phyloP scores from a whole-genome alignment of 2,329 filamentous ascomycete genomes.

The Boeremia exigua region DNA sequence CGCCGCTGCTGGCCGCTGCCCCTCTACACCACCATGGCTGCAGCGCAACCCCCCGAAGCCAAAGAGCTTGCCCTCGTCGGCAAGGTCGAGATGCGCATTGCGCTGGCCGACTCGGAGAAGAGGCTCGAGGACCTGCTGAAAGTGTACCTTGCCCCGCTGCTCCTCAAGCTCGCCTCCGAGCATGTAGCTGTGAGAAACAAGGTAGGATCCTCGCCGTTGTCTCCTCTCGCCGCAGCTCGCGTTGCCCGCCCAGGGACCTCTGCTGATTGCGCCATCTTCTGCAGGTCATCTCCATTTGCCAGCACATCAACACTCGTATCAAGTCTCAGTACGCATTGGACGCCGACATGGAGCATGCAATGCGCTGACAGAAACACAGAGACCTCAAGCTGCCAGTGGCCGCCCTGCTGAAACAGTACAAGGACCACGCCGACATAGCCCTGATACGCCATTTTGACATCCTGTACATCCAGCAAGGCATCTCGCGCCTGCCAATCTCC shows the following conservation, averaged over 20 bases:
- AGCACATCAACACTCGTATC: slow-evolving; percentile 72
- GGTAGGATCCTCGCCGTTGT: slow-evolving; percentile 47
- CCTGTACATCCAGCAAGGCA: slow-evolving; percentile 85
- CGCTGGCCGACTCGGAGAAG: slow-evolving; percentile 79
- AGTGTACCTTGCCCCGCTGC: slow-evolving; percentile 78
- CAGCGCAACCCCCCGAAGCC: slow-evolving; percentile 57
- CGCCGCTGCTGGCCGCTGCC: slow-evolving; percentile 5
- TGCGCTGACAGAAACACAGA: slow-evolving; percentile 31
- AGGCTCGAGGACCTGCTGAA: slow-evolving; percentile 81
- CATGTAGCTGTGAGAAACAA: slow-evolving; percentile 81
- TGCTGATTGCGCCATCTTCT: slow-evolving; percentile 40
- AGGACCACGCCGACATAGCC: slow-evolving; percentile 69
- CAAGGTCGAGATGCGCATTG: slow-evolving; percentile 85
- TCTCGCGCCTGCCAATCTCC: slow-evolving; percentile 63
- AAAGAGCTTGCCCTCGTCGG: slow-evolving; percentile 82
- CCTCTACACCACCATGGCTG: slow-evolving; percentile 36
- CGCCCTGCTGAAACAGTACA: slow-evolving; percentile 88
- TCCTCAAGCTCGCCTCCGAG: slow-evolving; percentile 86
- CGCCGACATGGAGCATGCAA: neutral
- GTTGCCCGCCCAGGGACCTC: slow-evolving; percentile 15
- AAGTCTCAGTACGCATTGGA: slow-evolving; percentile 56
- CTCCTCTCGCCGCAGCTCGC: neutral
- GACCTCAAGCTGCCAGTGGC: slow-evolving; percentile 81
- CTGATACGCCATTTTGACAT: slow-evolving; percentile 89
- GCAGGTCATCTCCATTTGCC: slow-evolving; percentile 70